These are phyloP conservation scores for Rhizopogon vesiculosus DNA, from an alignment of 768 basidiomycete species.

Conservation along the genomic window DNA sequence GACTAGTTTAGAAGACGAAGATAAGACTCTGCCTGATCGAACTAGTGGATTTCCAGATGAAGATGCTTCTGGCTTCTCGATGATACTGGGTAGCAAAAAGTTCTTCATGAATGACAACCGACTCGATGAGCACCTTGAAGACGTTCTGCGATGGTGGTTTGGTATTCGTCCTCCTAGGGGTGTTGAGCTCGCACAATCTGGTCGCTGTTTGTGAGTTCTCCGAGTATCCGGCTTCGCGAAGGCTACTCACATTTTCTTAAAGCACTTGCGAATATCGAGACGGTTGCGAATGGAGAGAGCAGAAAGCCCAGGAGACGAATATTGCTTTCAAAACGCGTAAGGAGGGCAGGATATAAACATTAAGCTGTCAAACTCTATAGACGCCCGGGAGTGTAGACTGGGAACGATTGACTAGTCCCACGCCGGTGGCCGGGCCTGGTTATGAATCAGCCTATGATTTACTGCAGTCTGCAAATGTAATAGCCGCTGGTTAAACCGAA, in stretches of 20 bases:
- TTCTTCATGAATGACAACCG: conserved; percentile 51
- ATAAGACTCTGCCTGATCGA: neutral
- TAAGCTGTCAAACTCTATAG: neutral
- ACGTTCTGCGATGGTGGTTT: conserved; percentile 71
- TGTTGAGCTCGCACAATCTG: conserved; percentile 53
- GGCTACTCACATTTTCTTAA: neutral
- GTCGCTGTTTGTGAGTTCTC: conserved; percentile 61
- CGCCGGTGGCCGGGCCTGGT: too few species aligned
- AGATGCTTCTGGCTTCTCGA: conserved; percentile 11
- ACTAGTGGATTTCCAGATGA: neutral
- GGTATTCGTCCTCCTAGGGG: conserved; percentile 67
- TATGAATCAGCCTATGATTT: too few species aligned
- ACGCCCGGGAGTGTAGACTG: neutral
- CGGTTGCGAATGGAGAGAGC: conserved; percentile 76
- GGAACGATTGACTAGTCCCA: too few species aligned
- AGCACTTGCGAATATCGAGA: conserved; percentile 71
- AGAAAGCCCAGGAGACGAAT: conserved; percentile 37
- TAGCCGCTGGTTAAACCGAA: too few species aligned
- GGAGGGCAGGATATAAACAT: neutral
- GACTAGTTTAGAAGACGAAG: neutral
- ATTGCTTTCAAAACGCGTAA: neutral
- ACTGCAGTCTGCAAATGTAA: too few species aligned
- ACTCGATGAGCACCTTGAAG: conserved; percentile 49
- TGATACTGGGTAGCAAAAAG: conserved; percentile 60
- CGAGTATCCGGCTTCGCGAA: neutral